phyloP scores from a whole-genome alignment of 1,284 basidiomycete genomes.

The Pascua sp. region DNA sequence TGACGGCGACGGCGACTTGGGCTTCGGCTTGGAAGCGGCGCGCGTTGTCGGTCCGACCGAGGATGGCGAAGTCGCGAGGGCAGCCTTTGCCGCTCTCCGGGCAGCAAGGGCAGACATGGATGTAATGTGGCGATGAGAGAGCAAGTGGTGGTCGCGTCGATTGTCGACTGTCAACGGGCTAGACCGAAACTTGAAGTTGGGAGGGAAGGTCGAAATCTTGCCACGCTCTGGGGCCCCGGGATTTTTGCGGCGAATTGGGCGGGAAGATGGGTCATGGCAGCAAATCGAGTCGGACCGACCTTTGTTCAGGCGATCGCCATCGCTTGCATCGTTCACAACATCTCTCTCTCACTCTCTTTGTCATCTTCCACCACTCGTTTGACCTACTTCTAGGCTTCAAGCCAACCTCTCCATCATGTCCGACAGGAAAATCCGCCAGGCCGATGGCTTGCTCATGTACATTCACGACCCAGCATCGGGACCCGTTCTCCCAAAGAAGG shows the following conservation, averaged over 20 bases:
- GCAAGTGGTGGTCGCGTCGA: too few species aligned
- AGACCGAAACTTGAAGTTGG: not conserved
- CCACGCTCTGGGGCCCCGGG: not conserved
- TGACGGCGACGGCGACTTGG: not conserved
- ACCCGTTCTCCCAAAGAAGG: constrained; percentile 66
- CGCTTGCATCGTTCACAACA: not conserved
- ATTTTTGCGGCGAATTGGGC: not conserved
- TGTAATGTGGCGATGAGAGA: not conserved
- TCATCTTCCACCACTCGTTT: not conserved
- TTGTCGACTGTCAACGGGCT: not conserved
- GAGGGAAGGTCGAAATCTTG: not conserved
- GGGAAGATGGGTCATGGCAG: not conserved
- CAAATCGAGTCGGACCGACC: too few species aligned
- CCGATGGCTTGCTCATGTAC: constrained; percentile 52
- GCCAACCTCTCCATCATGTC: constrained; percentile 26
- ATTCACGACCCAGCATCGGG: constrained; percentile 38
- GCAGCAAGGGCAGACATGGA: constrained; percentile 33
- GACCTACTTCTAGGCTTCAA: not conserved
- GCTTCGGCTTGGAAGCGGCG: not conserved
- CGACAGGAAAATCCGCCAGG: constrained; percentile 20
- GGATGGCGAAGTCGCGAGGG: not conserved
- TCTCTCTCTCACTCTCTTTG: not conserved
- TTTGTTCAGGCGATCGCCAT: not conserved
- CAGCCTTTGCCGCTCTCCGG: constrained; percentile 24
- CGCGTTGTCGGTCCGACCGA: not conserved